These are phyloP conservation scores for Rhizophora apiculata DNA, from an alignment of 345 rosid species.

Conservation along the genomic window DNA sequence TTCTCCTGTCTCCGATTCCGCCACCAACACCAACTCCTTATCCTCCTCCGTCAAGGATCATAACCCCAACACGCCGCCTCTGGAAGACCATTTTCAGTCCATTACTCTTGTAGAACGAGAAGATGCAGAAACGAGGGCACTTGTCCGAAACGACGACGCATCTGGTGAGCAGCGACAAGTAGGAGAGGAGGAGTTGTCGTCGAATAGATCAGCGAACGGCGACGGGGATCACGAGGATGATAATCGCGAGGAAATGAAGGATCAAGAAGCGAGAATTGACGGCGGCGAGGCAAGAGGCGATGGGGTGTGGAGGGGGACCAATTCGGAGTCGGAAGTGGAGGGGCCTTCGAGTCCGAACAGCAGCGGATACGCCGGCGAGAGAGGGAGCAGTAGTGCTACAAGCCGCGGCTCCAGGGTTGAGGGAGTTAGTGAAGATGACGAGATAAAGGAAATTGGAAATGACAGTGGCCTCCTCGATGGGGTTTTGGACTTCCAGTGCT, in stretches of 20 bases:
- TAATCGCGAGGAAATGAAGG: not conserved
- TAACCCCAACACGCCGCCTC: constrained; percentile 9
- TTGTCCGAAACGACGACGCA: not conserved
- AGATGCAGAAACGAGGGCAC: not conserved
- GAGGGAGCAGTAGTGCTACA: constrained; percentile 77
- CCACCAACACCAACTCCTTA: constrained; percentile 17
- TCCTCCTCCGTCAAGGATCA: constrained; percentile 7
- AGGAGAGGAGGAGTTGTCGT: not conserved
- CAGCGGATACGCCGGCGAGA: constrained; percentile 91
- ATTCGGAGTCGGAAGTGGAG: constrained; percentile 56
- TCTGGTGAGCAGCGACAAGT: not conserved
- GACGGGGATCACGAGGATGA: not conserved
- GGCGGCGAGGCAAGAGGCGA: constrained; percentile 21
- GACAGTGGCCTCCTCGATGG: constrained; percentile 33
- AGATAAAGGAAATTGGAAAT: constrained; percentile 47
- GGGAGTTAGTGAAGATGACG: constrained; percentile 41
- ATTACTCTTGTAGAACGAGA: constrained; percentile 2
- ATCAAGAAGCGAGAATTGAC: not conserved
- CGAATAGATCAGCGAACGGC: constrained; percentile 12
- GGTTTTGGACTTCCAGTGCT: constrained; percentile 38
- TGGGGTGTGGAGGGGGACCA: constrained; percentile 35
- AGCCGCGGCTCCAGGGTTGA: constrained; percentile 29
- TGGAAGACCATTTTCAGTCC: constrained; percentile 22
- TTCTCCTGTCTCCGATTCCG: constrained; percentile 4
- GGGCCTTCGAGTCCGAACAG: constrained; percentile 74